Base-by-base conservation (phyloP, 768 basidiomycete species). In the Mycena rebaudengoi region DNA sequence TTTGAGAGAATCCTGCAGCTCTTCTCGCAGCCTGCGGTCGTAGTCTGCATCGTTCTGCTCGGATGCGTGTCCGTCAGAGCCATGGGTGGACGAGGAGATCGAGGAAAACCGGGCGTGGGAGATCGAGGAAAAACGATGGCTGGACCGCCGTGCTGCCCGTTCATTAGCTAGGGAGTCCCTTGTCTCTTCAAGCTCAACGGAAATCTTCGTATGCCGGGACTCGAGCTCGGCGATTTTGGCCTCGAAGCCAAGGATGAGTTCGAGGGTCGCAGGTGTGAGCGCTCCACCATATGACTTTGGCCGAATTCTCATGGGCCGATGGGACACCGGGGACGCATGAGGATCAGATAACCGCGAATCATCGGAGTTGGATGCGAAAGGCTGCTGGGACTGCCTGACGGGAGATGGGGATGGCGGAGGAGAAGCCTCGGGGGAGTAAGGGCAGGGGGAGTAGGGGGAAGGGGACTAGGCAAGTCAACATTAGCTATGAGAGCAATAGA, bases 1-100 rank as follows among this genome's bases (percentile, higher is more conserved):
- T 60, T 73, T 71, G 32, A 73, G 68, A 25, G 69, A 57, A 25
- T 69, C 69, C 12, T 70, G 66, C 4, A 70, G 62, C 40, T 73
- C 72, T 28, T 65, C 64, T 41, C 69, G 64, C 26, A 73, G 55
- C 45, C 67, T 64, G 26, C 69, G 69, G 48, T 73, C 72, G 39
- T 70, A 70, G 39, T 68, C 62, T 5, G 68, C 53, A 26, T 71
- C 70, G 40, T 67, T 63, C 21, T 66, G 65, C 11, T 67, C 71
- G 55, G 46, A 56, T 12, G 33, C 54, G 20, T 41, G 49, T 20
- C 48, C 46, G n/a, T 69, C 65, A 14, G 66, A 64, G 26, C 35
- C 46, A 45, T 44, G 7, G 28, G 28, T 16, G 32, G 61, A 63
- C 12, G 66, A 67, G 25, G 66, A 67, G 29, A 57, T 46, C 21